A percentile compares a stretch with the other conserved stretches of the same genome.
phyloP scores from a whole-genome alignment of 2,329 filamentous ascomycete genomes.

The Verticillium tricorpus region DNA sequence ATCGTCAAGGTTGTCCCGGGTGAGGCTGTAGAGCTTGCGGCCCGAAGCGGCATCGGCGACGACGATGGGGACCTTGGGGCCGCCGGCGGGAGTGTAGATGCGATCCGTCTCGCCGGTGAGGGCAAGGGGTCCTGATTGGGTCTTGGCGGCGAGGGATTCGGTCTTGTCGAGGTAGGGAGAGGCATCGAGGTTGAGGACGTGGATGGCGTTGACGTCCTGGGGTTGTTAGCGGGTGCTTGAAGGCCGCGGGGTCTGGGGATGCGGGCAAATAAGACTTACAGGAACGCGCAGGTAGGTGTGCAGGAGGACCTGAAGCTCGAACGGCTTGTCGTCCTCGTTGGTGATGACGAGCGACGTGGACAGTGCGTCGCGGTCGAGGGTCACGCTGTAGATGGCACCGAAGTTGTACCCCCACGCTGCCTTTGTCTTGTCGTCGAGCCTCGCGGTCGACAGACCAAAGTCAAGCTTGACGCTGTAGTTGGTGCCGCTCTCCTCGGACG shows the following conservation, averaged over 20 bases:
- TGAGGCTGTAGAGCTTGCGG: slow-evolving; percentile 64
- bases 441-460: slow-evolving; percentile 78
- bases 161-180: slow-evolving; percentile 83
- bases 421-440: slow-evolving; percentile 63
- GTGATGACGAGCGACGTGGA: slow-evolving; percentile 80
- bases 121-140: slow-evolving; percentile 58
- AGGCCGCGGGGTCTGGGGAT: background rate
- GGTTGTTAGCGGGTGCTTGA: background rate
- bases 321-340: slow-evolving; percentile 77
- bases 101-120: slow-evolving; percentile 82
- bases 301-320: slow-evolving; percentile 87
- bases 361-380: slow-evolving; percentile 68
- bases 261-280: slow-evolving; percentile 43
- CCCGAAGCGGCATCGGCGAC: slow-evolving; percentile 54
- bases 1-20: slow-evolving; percentile 79
- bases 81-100: slow-evolving; percentile 70
- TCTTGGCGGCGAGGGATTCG: slow-evolving; percentile 58
- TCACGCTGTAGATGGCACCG: slow-evolving; percentile 89
- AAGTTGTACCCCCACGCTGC: slow-evolving; percentile 83
- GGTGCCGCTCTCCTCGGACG: slow-evolving; percentile 45
- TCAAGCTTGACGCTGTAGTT: slow-evolving; percentile 82
- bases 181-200: slow-evolving; percentile 70
- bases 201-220: slow-evolving; percentile 75
- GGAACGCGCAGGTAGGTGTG: slow-evolving; percentile 85
- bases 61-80: slow-evolving; percentile 51